These are phyloP conservation scores for Apophysomyces elegans DNA, from an alignment of 371 early-diverging fungal genomes.

Conservation along the genomic window DNA sequence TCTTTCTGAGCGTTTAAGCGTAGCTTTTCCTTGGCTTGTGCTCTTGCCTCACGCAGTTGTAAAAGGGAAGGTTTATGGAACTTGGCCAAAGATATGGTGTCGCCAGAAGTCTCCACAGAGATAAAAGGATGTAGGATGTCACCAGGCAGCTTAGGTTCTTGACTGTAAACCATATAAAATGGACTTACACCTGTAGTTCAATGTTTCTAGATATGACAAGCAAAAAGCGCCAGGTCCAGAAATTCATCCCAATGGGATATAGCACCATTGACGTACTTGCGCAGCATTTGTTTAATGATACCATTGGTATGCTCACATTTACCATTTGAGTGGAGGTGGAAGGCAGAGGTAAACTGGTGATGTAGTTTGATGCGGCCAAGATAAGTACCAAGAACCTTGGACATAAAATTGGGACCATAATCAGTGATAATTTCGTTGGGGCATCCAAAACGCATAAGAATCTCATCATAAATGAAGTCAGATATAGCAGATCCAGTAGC, in stretches of 20 bases:
- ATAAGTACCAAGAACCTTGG: constrained; percentile 9
- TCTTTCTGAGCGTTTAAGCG: not conserved
- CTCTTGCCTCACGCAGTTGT: not conserved
- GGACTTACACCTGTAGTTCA: too few relatives aligned
- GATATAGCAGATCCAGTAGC: constrained; percentile 37
- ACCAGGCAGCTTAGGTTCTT: constrained; percentile 12
- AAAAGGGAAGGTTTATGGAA: not conserved
- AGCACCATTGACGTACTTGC: too few relatives aligned
- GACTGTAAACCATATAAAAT: constrained; percentile 13
- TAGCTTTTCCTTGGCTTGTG: not conserved
- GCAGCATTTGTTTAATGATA: too few relatives aligned
- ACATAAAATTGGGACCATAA: constrained; percentile 9
- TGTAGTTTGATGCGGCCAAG: not conserved
- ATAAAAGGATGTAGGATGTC: constrained; percentile 13
- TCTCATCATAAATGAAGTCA: constrained; percentile 34
- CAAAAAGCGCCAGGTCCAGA: too few relatives aligned
- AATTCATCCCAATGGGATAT: too few relatives aligned
- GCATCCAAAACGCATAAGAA: constrained; percentile 21
- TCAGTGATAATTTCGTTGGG: too few relatives aligned
- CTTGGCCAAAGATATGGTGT: not conserved
- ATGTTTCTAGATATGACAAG: too few relatives aligned
- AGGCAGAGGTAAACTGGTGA: constrained; percentile 18
- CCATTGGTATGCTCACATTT: too few relatives aligned
- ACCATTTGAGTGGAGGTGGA: constrained; percentile 18
- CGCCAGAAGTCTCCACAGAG: too few relatives aligned